Conservation (phyloP, 1,284 basidiomycete species). For the Sphagnurus paluster region DNA sequence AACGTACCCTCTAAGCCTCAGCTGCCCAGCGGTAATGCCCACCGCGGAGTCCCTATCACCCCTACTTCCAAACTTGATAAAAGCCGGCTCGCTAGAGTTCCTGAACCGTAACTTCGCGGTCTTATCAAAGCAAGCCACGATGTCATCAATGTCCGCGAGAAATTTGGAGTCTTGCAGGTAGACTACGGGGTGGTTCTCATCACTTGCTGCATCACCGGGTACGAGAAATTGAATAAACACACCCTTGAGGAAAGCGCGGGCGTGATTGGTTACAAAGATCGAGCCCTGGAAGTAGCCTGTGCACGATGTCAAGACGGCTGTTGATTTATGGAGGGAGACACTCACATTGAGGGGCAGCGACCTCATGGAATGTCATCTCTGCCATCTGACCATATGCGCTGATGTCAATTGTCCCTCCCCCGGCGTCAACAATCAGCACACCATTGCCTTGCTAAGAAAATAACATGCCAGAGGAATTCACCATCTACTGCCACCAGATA, state of each 20-base stretch:
- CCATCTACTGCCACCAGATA: background rate
- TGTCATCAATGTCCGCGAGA: constrained; percentile 36
- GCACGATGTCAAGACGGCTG: background rate
- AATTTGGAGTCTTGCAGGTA: constrained; percentile 26
- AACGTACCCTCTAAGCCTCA: constrained; percentile 42
- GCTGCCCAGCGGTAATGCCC: constrained; percentile 46
- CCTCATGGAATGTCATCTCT: constrained; percentile 18
- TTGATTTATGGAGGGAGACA: background rate
- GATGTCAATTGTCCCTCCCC: constrained; percentile 40
- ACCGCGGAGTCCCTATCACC: constrained; percentile 41
- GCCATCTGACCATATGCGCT: constrained; percentile 16
- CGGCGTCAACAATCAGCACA: constrained; percentile 48
- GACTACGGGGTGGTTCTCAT: background rate
- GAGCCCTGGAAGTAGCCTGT: constrained; percentile 12
- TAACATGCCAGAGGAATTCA: background rate
- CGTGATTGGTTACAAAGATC: constrained; percentile 39
- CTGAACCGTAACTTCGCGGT: constrained; percentile 45
- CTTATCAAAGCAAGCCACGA: constrained; percentile 43
- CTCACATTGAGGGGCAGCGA: constrained; percentile 22
- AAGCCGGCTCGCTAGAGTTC: constrained; percentile 36
- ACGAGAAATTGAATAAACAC: constrained; percentile 22
- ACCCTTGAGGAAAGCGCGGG: constrained; percentile 26
- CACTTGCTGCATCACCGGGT: background rate
- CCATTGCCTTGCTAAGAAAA: constrained; percentile 32
- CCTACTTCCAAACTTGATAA: constrained; percentile 47